phyloP scores from a whole-genome alignment of 805 yeast genomes.

The Monosporozyma yasuniensis region DNA sequence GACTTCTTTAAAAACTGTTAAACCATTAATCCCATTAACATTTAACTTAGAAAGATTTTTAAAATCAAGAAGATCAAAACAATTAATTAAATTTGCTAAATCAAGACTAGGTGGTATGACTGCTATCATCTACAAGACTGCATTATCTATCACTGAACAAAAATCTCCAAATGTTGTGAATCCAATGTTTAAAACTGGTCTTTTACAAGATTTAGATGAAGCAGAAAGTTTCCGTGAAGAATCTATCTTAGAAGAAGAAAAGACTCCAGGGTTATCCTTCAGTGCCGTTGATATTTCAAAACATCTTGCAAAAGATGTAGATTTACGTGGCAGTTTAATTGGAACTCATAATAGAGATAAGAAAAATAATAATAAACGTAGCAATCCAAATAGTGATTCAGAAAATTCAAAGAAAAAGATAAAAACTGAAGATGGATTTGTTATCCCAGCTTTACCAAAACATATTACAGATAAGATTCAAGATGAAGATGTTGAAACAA shows the following conservation, averaged over 20 bases:
- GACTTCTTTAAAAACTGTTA: constrained; percentile 37
- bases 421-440: constrained; percentile 35
- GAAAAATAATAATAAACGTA: constrained; percentile 27
- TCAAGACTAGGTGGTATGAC: constrained; percentile 65
- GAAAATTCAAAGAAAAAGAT: constrained; percentile 29
- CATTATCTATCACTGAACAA: constrained; percentile 51
- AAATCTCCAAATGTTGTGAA: constrained; percentile 37
- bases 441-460: constrained; percentile 23
- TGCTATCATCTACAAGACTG: constrained; percentile 51
- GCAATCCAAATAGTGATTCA: constrained; percentile 13
- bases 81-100: constrained; percentile 52
- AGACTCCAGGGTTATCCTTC: constrained; percentile 29
- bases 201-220: constrained; percentile 42
- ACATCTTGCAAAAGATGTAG: constrained; percentile 34
- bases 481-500: constrained; percentile 16
- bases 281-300: constrained; percentile 38
- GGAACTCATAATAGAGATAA: constrained; percentile 30
- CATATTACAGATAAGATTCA: constrained; percentile 11
- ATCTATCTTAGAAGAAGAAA: constrained; percentile 26
- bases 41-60: constrained; percentile 60
- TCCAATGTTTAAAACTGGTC: constrained; percentile 39
- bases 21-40: constrained; percentile 43
- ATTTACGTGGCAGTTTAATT: constrained; percentile 37
- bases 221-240: constrained; percentile 21
- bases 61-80: constrained; percentile 54